A percentile compares a stretch with the other conserved stretches of the same genome.
Conservation (phyloP, 352 stramenopile species). For the Phytophthora sojae region DNA sequence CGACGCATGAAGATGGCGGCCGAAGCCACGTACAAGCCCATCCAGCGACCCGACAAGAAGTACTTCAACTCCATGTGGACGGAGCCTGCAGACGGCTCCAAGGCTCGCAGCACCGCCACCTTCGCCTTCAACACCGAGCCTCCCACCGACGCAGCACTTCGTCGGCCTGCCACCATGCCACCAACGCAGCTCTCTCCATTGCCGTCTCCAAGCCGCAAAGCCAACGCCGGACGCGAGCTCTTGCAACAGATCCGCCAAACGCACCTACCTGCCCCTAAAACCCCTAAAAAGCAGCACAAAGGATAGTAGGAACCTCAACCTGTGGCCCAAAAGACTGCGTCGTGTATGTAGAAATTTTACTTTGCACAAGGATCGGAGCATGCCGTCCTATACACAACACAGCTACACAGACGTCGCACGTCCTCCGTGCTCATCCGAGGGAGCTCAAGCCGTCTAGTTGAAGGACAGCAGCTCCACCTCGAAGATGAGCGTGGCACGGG, state of each 20-base stretch:
- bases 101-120: constrained; percentile 5
- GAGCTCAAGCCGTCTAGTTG: constrained; percentile 42
- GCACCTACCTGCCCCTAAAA: neutral
- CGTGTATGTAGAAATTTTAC: constrained; percentile 9
- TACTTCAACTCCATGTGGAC: constrained; percentile 77
- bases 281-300: constrained; percentile 7
- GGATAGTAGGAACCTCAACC: constrained; percentile 2
- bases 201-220: constrained; percentile 5
- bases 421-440: constrained; percentile 1
- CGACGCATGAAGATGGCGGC: constrained; percentile 55
- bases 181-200: neutral
- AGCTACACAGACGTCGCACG: constrained; percentile 2
- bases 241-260: constrained; percentile 26
- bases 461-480: constrained; percentile 93
- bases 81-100: constrained; percentile 23
- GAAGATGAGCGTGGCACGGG: constrained; percentile 93
- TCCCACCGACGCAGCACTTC: neutral
- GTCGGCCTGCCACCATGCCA: neutral
- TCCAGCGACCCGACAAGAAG: constrained; percentile 50
- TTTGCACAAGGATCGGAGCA: constrained; percentile 1
- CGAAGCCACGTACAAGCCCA: constrained; percentile 38
- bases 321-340: constrained; percentile 15
- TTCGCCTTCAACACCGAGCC: neutral
- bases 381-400: neutral
- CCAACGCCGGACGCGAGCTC: constrained; percentile 26